A percentile compares a stretch with the other conserved stretches of the same genome.
These are phyloP conservation scores for Friedmanniomyces simplex DNA, from an alignment of 495 filamentous ascomycete genomes.

Conservation along the genomic window DNA sequence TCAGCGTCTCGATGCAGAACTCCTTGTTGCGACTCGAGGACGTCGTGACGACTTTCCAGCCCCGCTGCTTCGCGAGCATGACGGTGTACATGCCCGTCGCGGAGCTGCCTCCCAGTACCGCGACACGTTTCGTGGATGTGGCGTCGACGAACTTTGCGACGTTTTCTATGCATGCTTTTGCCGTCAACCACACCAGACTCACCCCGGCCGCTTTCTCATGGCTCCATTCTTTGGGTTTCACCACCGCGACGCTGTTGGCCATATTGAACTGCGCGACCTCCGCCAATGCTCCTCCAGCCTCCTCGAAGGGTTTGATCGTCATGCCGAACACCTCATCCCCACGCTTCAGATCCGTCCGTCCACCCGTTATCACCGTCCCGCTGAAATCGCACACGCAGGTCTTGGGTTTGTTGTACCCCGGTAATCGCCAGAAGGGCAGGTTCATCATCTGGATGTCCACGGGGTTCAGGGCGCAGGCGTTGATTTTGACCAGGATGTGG, in stretches of 20 bases:
- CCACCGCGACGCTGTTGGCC: slow-evolving; percentile 13
- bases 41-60: slow-evolving; percentile 22
- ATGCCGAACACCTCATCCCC: slow-evolving; percentile 26
- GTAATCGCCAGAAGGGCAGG: slow-evolving; percentile 16
- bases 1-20: slow-evolving; percentile 20
- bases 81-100: slow-evolving; percentile 21
- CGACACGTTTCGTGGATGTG: slow-evolving; percentile 17
- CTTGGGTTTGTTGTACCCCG: slow-evolving; percentile 17
- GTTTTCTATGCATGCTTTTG: slow-evolving; percentile 22
- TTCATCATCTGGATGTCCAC: slow-evolving; percentile 30
- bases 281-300: slow-evolving; percentile 13
- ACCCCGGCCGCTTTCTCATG: slow-evolving; percentile 24
- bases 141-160: slow-evolving; percentile 20
- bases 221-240: slow-evolving; percentile 24
- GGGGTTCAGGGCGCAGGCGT: slow-evolving; percentile 28
- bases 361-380: slow-evolving; percentile 22
- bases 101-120: slow-evolving; percentile 20
- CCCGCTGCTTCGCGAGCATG: slow-evolving; percentile 17
- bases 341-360: slow-evolving; percentile 18
- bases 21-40: slow-evolving; percentile 25
- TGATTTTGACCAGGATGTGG: slow-evolving; percentile 23
- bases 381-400: slow-evolving; percentile 23
- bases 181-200: slow-evolving; percentile 26
- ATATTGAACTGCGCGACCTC: slow-evolving; percentile 19
- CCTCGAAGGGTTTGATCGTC: slow-evolving; percentile 20